Conservation (phyloP, 2,329 filamentous ascomycete genomes). For the Balansia obtecta region DNA sequence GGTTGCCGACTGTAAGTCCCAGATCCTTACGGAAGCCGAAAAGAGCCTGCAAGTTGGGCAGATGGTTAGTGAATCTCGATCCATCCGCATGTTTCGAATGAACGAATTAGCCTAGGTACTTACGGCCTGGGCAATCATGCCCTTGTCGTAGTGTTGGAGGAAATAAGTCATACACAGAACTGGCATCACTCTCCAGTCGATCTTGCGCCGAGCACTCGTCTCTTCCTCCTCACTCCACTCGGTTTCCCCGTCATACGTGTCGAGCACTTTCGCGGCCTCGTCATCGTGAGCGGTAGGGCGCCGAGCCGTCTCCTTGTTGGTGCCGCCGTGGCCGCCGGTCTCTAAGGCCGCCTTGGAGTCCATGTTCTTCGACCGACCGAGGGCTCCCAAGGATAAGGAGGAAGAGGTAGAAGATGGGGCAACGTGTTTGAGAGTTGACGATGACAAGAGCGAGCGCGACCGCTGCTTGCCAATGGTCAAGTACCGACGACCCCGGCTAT, state of each 20-base stretch:
- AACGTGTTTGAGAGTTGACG: too few species aligned
- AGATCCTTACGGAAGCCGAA: slow-evolving; percentile 5
- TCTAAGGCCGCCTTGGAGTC: too few species aligned
- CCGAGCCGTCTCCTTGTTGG: not conserved
- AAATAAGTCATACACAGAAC: slow-evolving; percentile 7
- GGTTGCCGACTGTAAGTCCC: slow-evolving; percentile 4
- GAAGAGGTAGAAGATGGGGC: too few species aligned
- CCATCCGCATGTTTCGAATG: not conserved
- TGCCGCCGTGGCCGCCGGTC: not conserved
- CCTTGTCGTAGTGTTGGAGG: slow-evolving; percentile 9
- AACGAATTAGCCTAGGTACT: not conserved
- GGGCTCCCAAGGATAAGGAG: too few species aligned
- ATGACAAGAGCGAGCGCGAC: too few species aligned
- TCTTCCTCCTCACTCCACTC: not conserved
- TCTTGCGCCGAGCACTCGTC: not conserved
- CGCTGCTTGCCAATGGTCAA: too few species aligned
- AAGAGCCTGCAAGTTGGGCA: not conserved
- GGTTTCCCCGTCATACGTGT: not conserved
- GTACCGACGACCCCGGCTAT: too few species aligned
- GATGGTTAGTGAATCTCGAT: not conserved
- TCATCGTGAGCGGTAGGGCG: not conserved
- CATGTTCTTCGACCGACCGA: too few species aligned
- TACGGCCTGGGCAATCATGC: slow-evolving; percentile 1
- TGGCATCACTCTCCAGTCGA: slow-evolving; percentile 22
- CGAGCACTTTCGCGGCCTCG: not conserved